These are phyloP conservation scores for Mollisia scopiformis DNA, from an alignment of 2,329 filamentous ascomycete genomes.

Conservation along the genomic window DNA sequence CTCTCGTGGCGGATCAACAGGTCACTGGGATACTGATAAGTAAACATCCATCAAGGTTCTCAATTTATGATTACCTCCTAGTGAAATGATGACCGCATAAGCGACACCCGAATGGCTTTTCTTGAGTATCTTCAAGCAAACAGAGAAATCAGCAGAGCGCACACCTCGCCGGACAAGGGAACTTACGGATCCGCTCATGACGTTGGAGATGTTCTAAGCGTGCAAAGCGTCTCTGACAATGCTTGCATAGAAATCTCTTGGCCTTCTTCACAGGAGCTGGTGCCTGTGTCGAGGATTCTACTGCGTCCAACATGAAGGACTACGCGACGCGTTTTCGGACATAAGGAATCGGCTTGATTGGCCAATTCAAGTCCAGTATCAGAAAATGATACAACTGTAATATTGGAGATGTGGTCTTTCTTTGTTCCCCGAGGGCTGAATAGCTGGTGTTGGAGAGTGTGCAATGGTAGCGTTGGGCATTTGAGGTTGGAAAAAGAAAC, in stretches of 20 bases:
- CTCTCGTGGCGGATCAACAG: conserved; percentile 66
- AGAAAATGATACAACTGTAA: not conserved
- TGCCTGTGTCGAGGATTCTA: not conserved
- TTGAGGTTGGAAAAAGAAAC: not conserved
- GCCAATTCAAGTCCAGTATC: not conserved
- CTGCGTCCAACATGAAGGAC: not conserved
- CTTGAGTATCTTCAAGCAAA: conserved; percentile 54
- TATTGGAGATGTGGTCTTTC: not conserved
- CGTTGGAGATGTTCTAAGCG: conserved; percentile 67
- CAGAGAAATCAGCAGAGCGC: not conserved
- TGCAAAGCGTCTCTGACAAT: conserved; percentile 65
- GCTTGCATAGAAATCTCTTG: conserved; percentile 49
- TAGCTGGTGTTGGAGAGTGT: not conserved
- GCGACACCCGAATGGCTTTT: conserved; percentile 63
- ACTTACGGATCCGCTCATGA: conserved; percentile 57
- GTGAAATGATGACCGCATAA: conserved; percentile 65
- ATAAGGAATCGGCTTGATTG: not conserved
- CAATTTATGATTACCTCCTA: conserved; percentile 49
- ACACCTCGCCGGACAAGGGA: not conserved
- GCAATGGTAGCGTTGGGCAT: not conserved
- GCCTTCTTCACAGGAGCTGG: conserved; percentile 1
- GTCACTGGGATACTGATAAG: conserved; percentile 54
- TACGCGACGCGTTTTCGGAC: not conserved
- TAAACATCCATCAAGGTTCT: not conserved
- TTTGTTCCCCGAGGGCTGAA: not conserved